Percentiles rank a stretch among this genome's conserved stretches.
phyloP scores from a whole-genome alignment of 225 moss, liverwort and hornwort genomes.

The Pseudisothecium myosuroides region DNA sequence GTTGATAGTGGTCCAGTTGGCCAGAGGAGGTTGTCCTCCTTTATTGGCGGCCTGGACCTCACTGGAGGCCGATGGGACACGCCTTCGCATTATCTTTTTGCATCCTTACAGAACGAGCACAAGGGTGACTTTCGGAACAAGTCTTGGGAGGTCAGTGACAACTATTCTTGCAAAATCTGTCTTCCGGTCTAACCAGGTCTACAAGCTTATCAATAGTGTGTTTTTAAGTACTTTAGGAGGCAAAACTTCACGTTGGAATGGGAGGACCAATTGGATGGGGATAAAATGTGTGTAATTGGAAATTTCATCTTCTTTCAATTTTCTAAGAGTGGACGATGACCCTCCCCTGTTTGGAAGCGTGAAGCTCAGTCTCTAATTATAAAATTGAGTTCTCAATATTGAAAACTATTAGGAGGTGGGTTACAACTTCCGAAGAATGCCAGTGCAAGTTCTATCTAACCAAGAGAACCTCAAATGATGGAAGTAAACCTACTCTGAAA shows the following conservation, averaged over 20 bases:
- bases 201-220: background rate
- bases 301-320: background rate
- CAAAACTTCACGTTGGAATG: background rate
- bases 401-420: background rate
- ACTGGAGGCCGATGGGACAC: constrained; percentile 54
- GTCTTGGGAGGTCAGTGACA: constrained; percentile 32
- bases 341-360: background rate
- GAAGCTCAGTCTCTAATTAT: background rate
- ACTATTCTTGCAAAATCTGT: background rate
- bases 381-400: background rate
- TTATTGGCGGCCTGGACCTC: constrained; percentile 42
- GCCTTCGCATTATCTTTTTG: constrained; percentile 36
- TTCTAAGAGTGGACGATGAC: background rate
- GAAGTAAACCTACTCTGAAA: background rate
- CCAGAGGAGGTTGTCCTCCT: constrained; percentile 27
- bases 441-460: background rate
- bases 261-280: background rate
- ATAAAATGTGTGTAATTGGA: background rate
- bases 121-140: constrained; percentile 41
- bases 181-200: background rate
- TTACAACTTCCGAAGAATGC: background rate
- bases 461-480: background rate
- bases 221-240: background rate
- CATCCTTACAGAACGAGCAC: constrained; percentile 39
- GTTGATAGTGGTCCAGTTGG: constrained; percentile 32